A percentile compares a stretch with the other conserved stretches of the same genome.
Conservation (phyloP, 2,329 filamentous ascomycete species). For the Penicillium sp. region DNA sequence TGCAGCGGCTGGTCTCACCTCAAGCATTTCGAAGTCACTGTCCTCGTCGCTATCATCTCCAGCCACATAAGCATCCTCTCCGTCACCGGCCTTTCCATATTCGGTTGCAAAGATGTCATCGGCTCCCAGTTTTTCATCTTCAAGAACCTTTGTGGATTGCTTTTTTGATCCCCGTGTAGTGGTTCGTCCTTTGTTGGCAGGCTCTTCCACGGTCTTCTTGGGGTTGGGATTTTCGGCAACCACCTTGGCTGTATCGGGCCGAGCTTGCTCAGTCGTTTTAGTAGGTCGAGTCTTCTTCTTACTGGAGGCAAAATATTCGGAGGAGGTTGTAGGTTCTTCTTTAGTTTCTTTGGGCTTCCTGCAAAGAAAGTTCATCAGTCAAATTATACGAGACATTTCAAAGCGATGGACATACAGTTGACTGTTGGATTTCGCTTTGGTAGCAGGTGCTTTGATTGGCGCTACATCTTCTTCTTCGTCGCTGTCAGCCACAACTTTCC, state of each 20-base stretch:
- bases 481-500: constrained; percentile 72
- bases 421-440: constrained; percentile 30
- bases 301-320: constrained; percentile 53
- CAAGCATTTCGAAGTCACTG: constrained; percentile 55
- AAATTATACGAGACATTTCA: background rate
- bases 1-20: constrained; percentile 53
- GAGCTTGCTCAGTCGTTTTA: constrained; percentile 17
- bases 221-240: constrained; percentile 15
- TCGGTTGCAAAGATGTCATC: constrained; percentile 78
- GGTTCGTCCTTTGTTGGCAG: constrained; percentile 13
- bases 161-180: constrained; percentile 16
- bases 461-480: constrained; percentile 59
- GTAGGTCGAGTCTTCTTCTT: constrained; percentile 48
- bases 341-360: constrained; percentile 45
- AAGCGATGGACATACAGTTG: constrained; percentile 40
- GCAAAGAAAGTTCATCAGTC: constrained; percentile 5
- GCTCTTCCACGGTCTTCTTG: constrained; percentile 13
- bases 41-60: constrained; percentile 48
- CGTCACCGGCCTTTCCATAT: constrained; percentile 55
- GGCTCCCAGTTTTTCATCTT: constrained; percentile 60
- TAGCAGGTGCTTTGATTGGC: constrained; percentile 34
- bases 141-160: constrained; percentile 38
- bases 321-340: constrained; percentile 52
- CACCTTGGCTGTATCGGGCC: constrained; percentile 10
- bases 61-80: constrained; percentile 59